Base-by-base conservation (phyloP, 768 basidiomycete genomes). In the Boletus sensibilis region DNA sequence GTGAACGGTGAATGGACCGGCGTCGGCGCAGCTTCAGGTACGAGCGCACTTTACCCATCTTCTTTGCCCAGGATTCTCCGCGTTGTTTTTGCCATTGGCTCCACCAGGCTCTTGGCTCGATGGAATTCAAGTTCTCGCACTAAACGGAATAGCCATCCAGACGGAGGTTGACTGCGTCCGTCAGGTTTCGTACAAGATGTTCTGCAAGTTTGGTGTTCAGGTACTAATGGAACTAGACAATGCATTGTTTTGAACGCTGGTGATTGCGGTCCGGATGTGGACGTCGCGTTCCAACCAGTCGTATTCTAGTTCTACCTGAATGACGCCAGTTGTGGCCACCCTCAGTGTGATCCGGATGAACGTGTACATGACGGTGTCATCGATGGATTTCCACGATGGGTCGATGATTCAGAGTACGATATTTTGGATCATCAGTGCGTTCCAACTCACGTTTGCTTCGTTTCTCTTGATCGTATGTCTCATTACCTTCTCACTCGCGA, bases 391-490 rank as follows among this genome's bases (percentile, higher is more conserved):
- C 5, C 27, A 29, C 7, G 27, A 8, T 29, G 27, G 6, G 27
- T 29, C 7, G 27, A 7, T 29, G 6, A 29, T 29, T 29, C 27
- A 29, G 27, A 6, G 27, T 27, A 27, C 27, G 27, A 27, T 27
- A 27, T 27, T 25, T 23, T 80, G 79, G 79, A 53, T 79, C 5
- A 56, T 77, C 21, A 74, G 75, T 47, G 78, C 75, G 11, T 79
- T 74, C 56, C 76, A 78, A 39, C 66, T 81, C 33, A 80, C 79
- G 5, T 81, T 80, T 62, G 75, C 79, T 12, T 69, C 79, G 3
- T 72, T 79, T 53, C 65, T 67, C 40, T 50, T 67, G 34, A 59
- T 67, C 12, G 65, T 67, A 59, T 34, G 65, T 58, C 48, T 49
- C 33, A 3, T 38, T 13, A 12, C 29, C 4, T 31, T 47, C 33